These are phyloP conservation scores for Pseudocercospora ulei DNA, from an alignment of 2,329 filamentous ascomycete genomes.

Conservation along the genomic window DNA sequence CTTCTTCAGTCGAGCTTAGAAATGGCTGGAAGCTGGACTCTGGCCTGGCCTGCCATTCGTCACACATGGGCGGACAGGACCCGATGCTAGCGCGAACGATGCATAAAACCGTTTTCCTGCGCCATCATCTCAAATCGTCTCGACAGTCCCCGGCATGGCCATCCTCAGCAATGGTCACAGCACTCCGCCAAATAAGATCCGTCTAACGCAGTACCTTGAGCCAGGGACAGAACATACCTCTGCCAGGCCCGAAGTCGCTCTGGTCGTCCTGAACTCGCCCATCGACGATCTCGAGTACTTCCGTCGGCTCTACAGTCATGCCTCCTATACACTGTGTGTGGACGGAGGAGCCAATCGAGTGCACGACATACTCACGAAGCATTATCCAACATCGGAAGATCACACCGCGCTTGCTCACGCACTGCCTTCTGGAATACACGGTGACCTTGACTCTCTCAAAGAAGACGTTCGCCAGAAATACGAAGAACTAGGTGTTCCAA, in stretches of 20 bases:
- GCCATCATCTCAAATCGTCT: too few species aligned
- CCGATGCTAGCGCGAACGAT: neutral
- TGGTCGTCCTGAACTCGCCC: slow-evolving; percentile 55
- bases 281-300: slow-evolving; percentile 47
- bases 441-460: slow-evolving; percentile 78
- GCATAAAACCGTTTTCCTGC: too few species aligned
- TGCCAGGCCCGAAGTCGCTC: slow-evolving; percentile 28
- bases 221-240: slow-evolving; percentile 2
- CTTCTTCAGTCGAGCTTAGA: slow-evolving; percentile 12
- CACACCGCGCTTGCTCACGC: slow-evolving; percentile 23
- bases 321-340: slow-evolving; percentile 63
- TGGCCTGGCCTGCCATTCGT: too few species aligned
- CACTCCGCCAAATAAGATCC: slow-evolving; percentile 9
- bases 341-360: slow-evolving; percentile 85
- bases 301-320: slow-evolving; percentile 43
- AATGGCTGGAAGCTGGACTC: too few species aligned
- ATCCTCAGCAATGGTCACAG: neutral
- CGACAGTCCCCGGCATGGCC: slow-evolving; percentile 1
- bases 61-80: neutral
- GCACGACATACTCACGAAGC: slow-evolving; percentile 41
- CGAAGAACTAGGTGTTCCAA: slow-evolving; percentile 47
- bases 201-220: slow-evolving; percentile 24
- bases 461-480: slow-evolving; percentile 58
- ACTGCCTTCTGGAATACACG: slow-evolving; percentile 58
- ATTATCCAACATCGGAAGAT: slow-evolving; percentile 14